These are phyloP conservation scores for Hericium coralloides DNA, from an alignment of 768 basidiomycete species.

Conservation along the genomic window DNA sequence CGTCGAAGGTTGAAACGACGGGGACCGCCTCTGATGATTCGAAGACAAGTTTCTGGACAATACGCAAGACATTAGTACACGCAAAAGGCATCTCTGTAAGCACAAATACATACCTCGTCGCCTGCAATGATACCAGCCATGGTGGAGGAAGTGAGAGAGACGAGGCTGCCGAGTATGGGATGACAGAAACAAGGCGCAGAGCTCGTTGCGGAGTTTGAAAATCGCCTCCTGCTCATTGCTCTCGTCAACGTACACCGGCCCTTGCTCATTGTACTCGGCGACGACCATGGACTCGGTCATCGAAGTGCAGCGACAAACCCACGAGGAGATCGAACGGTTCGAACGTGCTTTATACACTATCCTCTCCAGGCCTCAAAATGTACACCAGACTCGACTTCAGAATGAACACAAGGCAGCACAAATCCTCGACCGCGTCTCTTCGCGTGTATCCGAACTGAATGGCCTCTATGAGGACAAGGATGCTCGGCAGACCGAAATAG, in stretches of 20 bases:
- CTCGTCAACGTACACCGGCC: constrained; percentile 3
- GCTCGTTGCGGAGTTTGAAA: constrained; percentile 8
- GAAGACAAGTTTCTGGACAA: constrained; percentile 76
- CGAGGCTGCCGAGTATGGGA: constrained; percentile 18
- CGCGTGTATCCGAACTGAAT: constrained; percentile 56
- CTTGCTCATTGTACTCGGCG: background rate
- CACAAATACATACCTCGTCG: constrained; percentile 58
- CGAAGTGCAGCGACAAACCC: constrained; percentile 90
- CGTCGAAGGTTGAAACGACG: constrained; percentile 84
- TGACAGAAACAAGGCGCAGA: constrained; percentile 17
- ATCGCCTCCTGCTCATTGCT: background rate
- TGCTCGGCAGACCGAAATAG: constrained; percentile 57
- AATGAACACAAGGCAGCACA: constrained; percentile 88
- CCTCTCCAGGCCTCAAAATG: constrained; percentile 55
- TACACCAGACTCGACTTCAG: constrained; percentile 58
- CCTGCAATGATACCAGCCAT: constrained; percentile 81
- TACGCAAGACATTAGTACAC: background rate
- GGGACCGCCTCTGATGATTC: constrained; percentile 91
- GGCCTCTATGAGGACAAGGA: constrained; percentile 73
- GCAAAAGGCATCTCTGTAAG: background rate
- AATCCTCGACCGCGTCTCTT: constrained; percentile 75
- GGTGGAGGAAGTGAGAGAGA: constrained; percentile 32
- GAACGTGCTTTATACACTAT: constrained; percentile 81
- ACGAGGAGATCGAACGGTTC: constrained; percentile 92
- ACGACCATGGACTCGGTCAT: constrained; percentile 83